Conservation (phyloP, 768 basidiomycete genomes). For the Serendipita sp. region DNA sequence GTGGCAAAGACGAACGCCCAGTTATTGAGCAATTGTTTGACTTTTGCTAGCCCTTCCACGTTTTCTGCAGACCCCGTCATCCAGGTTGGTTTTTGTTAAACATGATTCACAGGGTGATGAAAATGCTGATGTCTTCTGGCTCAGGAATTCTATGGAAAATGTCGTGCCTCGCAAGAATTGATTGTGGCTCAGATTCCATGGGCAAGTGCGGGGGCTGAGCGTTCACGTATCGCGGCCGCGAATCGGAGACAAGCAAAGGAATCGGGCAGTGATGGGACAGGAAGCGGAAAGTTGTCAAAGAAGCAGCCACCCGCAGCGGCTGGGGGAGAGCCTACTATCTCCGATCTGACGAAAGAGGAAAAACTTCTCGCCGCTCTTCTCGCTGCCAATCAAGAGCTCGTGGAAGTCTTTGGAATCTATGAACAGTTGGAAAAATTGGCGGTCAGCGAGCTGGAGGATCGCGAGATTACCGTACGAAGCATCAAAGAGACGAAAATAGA, state of each 20-base stretch:
- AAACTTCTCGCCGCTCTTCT: constrained; percentile 56
- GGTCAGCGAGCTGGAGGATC: constrained; percentile 32
- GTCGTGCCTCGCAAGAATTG: constrained; percentile 66
- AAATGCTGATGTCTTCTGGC: not conserved
- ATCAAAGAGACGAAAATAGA: constrained; percentile 50
- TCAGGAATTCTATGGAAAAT: constrained; percentile 73
- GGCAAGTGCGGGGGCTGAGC: constrained; percentile 71
- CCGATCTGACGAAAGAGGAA: constrained; percentile 51
- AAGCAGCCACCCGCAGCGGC: not conserved
- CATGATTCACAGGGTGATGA: too few species aligned
- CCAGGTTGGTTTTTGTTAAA: constrained; percentile 30
- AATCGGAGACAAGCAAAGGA: constrained; percentile 18
- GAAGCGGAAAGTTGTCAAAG: not conserved
- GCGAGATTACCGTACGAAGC: constrained; percentile 52
- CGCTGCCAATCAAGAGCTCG: constrained; percentile 52
- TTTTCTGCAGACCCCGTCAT: constrained; percentile 46
- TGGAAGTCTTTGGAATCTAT: constrained; percentile 52
- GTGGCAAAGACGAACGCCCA: constrained; percentile 69
- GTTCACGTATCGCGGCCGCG: constrained; percentile 28
- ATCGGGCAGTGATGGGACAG: constrained; percentile 9
- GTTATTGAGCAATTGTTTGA: constrained; percentile 53
- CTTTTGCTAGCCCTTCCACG: constrained; percentile 53
- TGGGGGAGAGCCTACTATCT: not conserved
- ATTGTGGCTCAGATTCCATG: constrained; percentile 79
- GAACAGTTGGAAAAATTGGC: constrained; percentile 62